phyloP scores from a whole-genome alignment of 2,329 filamentous ascomycete genomes.

The Neophaeococcomyces mojaviensis region DNA sequence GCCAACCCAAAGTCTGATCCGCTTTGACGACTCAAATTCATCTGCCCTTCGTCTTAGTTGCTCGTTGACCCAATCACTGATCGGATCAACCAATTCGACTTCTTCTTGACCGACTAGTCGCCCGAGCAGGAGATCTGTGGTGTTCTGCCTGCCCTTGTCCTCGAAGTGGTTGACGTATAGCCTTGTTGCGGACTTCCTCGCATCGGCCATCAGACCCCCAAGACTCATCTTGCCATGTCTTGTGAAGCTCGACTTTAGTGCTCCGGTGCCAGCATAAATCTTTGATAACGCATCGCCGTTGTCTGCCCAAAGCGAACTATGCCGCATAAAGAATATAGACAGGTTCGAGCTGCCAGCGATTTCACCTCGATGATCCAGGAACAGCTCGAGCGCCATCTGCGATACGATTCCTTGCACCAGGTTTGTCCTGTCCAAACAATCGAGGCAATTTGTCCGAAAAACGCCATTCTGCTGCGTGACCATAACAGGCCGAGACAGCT shows the following conservation, averaged over 20 bases:
- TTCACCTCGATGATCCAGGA: slow-evolving; percentile 65
- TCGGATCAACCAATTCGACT: slow-evolving; percentile 84
- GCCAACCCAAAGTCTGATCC: slow-evolving; percentile 74
- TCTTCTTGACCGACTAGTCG: slow-evolving; percentile 73
- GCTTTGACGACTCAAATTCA: slow-evolving; percentile 68
- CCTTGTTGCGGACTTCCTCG: slow-evolving; percentile 84
- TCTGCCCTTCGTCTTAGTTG: slow-evolving; percentile 60
- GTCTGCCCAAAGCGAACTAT: slow-evolving; percentile 92
- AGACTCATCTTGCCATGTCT: slow-evolving; percentile 92
- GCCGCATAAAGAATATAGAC: slow-evolving; percentile 82
- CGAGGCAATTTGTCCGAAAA: slow-evolving; percentile 90
- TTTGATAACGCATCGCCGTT: slow-evolving; percentile 90
- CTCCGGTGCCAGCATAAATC: slow-evolving; percentile 94
- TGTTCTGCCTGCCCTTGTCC: slow-evolving; percentile 86
- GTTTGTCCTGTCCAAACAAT: slow-evolving; percentile 93
- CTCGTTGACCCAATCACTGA: slow-evolving; percentile 78
- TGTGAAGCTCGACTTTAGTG: slow-evolving; percentile 91
- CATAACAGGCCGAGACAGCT: slow-evolving; percentile 46
- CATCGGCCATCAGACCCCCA: slow-evolving; percentile 87
- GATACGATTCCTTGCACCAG: slow-evolving; percentile 93
- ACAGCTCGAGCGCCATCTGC: slow-evolving; percentile 81
- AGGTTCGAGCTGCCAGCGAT: slow-evolving; percentile 42
- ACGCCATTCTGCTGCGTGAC: slow-evolving; percentile 90
- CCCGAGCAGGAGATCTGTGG: slow-evolving; percentile 86
- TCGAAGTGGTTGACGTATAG: slow-evolving; percentile 97